Percentiles rank a stretch among this genome's conserved stretches.
Evolutionary conservation across 345 rosid species (phyloP).

Genomic region (Noccaea caerulescens): DNA sequence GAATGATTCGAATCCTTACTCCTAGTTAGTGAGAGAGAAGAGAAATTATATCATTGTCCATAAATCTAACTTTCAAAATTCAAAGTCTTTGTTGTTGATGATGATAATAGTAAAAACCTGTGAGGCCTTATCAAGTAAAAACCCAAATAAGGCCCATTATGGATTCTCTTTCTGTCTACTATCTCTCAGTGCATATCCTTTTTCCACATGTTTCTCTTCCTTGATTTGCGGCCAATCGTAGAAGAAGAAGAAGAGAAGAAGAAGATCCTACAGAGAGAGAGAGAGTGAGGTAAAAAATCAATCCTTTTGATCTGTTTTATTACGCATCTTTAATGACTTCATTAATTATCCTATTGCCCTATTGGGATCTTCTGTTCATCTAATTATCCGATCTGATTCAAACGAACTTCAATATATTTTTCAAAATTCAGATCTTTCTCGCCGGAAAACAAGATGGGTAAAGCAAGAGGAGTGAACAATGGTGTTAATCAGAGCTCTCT

Average conservation of each 20-base stretch:
- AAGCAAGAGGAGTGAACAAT: constrained; percentile 70
- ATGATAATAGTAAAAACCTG: background rate
- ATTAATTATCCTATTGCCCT: background rate
- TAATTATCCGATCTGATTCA: constrained; percentile 33
- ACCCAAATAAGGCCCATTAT: constrained; percentile 26
- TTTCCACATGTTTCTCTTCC: constrained; percentile 32
- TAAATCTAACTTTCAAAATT: background rate
- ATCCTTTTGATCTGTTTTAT: constrained; percentile 35
- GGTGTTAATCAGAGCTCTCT: constrained; percentile 96
- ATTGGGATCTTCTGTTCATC: background rate
- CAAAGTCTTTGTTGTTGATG: background rate
- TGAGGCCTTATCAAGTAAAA: background rate
- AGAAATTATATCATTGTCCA: background rate
- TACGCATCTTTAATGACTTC: constrained; percentile 17
- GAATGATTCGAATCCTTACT: background rate
- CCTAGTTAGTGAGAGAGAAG: background rate
- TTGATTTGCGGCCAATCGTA: constrained; percentile 29
- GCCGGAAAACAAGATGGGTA: constrained; percentile 30
- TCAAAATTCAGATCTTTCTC: constrained; percentile 34
- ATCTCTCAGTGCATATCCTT: constrained; percentile 2
- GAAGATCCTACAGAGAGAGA: constrained; percentile 15
- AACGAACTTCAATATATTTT: background rate
- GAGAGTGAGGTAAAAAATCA: constrained; percentile 21
- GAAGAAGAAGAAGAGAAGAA: constrained; percentile 27
- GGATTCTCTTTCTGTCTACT: background rate